These are phyloP conservation scores for Volvox africanus DNA, from an alignment of 139 green algal species.

Conservation along the genomic window DNA sequence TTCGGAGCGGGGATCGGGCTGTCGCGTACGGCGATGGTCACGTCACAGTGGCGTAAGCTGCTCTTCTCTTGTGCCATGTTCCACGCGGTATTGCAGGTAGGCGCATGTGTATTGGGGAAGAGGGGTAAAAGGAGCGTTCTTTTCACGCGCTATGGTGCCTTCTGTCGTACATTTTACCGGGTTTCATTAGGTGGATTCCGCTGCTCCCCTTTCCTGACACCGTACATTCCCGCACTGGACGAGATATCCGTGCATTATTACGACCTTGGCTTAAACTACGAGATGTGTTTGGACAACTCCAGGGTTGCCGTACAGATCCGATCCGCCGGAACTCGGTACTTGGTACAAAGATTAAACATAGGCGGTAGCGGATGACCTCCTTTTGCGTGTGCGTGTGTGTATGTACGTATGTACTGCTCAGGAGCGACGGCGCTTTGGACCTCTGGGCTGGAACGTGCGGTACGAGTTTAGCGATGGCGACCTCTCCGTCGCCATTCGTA, in stretches of 20 bases:
- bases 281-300: too few relatives aligned
- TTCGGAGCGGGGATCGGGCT: neutral
- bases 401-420: neutral
- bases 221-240: too few relatives aligned
- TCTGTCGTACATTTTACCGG: too few relatives aligned
- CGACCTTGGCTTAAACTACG: too few relatives aligned
- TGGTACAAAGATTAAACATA: too few relatives aligned
- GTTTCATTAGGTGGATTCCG: too few relatives aligned
- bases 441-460: slow-evolving; percentile 88
- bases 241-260: too few relatives aligned
- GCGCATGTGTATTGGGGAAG: slow-evolving; percentile 11
- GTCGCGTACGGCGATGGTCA: slow-evolving; percentile 2
- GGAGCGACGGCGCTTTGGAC: slow-evolving; percentile 82
- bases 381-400: neutral
- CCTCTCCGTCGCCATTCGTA: slow-evolving; percentile 78
- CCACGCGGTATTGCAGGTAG: slow-evolving; percentile 84
- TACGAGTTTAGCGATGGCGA: slow-evolving; percentile 88
- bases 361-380: too few relatives aligned
- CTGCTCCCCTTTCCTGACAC: too few relatives aligned
- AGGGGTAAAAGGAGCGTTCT: neutral
- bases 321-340: too few relatives aligned
- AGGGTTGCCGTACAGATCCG: too few relatives aligned
- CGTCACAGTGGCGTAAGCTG: slow-evolving; percentile 74
- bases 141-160: too few relatives aligned
- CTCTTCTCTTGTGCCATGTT: slow-evolving; percentile 81